phyloP scores from a whole-genome alignment of 805 yeast species.

The Maudiozyma barnettii region DNA sequence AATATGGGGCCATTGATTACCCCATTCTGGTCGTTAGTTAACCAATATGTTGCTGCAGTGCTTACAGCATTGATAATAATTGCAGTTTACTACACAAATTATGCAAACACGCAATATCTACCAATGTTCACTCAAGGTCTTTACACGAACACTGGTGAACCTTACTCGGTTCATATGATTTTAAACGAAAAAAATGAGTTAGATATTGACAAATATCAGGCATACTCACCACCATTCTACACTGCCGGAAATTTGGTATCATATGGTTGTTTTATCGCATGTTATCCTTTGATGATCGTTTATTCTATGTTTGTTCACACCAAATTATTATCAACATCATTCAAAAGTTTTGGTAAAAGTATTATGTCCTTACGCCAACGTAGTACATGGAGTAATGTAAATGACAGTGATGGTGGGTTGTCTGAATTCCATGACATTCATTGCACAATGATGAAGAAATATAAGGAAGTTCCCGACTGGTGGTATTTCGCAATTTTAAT shows the following conservation, averaged over 20 bases:
- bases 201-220: conserved; percentile 38
- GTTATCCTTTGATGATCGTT: conserved; percentile 46
- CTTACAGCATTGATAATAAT: conserved; percentile 28
- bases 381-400: conserved; percentile 21
- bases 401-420: conserved; percentile 23
- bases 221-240: conserved; percentile 59
- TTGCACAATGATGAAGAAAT: conserved; percentile 45
- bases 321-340: conserved; percentile 30
- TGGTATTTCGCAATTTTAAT: conserved; percentile 34
- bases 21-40: conserved; percentile 36
- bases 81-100: conserved; percentile 34
- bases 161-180: conserved; percentile 39
- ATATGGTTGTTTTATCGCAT: conserved; percentile 48
- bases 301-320: conserved; percentile 41
- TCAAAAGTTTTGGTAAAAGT: conserved; percentile 25
- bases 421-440: conserved; percentile 41
- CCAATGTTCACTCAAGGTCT: conserved; percentile 42
- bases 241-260: conserved; percentile 51
- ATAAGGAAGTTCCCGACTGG: conserved; percentile 70
- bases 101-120: conserved; percentile 31
- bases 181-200: conserved; percentile 36
- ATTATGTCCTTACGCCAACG: conserved; percentile 10
- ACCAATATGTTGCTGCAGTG: conserved; percentile 29
- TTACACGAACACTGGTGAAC: conserved; percentile 42
- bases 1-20: conserved; percentile 31